A percentile compares a stretch with the other conserved stretches of the same genome.
These are phyloP conservation scores for Aspergillus fructus DNA, from an alignment of 2,329 filamentous ascomycete species.

Conservation along the genomic window DNA sequence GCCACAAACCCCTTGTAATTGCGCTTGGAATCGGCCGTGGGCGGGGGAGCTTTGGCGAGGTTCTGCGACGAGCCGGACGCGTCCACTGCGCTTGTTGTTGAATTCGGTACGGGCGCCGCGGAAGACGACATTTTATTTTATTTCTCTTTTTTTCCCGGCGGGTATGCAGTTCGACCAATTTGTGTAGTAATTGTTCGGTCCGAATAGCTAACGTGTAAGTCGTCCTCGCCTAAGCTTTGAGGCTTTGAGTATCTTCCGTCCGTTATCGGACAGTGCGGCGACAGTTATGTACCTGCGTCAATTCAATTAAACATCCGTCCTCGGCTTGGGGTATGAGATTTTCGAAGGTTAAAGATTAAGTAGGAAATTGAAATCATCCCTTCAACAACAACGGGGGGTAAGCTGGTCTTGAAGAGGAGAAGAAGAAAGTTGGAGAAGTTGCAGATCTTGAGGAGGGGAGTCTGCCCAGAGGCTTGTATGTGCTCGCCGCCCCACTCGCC, in stretches of 20 bases:
- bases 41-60: background rate
- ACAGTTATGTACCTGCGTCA: background rate
- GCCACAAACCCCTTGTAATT: constrained; percentile 97
- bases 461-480: background rate
- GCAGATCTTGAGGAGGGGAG: constrained; percentile 9
- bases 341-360: background rate
- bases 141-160: too few species aligned
- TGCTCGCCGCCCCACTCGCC: background rate
- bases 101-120: constrained; percentile 10
- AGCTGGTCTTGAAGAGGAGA: background rate
- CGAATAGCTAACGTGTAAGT: too few species aligned
- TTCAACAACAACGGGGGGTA: background rate
- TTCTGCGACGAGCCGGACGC: constrained; percentile 7
- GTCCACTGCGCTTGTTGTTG: constrained; percentile 4
- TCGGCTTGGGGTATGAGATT: background rate
- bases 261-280: constrained; percentile 14
- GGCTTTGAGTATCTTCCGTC: background rate
- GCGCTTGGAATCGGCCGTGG: constrained; percentile 27
- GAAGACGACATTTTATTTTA: constrained; percentile 24
- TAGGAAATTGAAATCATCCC: background rate
- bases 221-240: too few species aligned
- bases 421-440: constrained; percentile 4
- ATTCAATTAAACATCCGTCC: background rate
- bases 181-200: background rate
- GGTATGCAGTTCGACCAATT: background rate